A percentile compares a stretch with the other conserved stretches of the same genome.
Evolutionary conservation across 306 rosid genomes (phyloP).

Genomic region (Trichosanthes truncata): DNA sequence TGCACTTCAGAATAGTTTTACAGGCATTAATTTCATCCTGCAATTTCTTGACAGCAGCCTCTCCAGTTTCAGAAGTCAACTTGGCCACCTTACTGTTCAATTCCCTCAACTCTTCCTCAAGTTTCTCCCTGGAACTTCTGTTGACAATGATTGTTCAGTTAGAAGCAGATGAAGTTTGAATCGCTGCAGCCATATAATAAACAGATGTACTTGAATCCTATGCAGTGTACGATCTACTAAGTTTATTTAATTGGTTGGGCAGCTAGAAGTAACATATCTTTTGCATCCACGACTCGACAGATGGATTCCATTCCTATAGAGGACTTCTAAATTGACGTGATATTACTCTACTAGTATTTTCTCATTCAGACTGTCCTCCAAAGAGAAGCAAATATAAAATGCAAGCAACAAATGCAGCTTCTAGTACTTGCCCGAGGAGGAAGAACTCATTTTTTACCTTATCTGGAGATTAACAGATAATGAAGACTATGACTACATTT

Average conservation of each 20-base stretch:
- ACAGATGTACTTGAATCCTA: background rate
- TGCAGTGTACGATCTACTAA: background rate
- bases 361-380: background rate
- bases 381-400: background rate
- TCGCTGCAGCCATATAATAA: background rate
- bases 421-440: background rate
- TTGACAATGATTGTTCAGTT: slow-evolving; percentile 16
- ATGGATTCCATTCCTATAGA: background rate
- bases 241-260: background rate
- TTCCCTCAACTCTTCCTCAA: slow-evolving; percentile 71
- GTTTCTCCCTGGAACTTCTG: slow-evolving; percentile 58
- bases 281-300: background rate
- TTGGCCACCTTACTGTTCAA: slow-evolving; percentile 44
- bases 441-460: background rate
- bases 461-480: background rate
- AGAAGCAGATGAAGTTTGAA: slow-evolving; percentile 14
- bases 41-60: slow-evolving; percentile 66
- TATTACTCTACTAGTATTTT: background rate
- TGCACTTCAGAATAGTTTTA: slow-evolving; percentile 83
- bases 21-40: slow-evolving; percentile 71
- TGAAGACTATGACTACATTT: background rate
- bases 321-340: background rate
- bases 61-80: slow-evolving; percentile 72
- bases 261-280: background rate
- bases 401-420: background rate